Base-by-base conservation (phyloP, 805 yeast species). In the Candida argentea region DNA sequence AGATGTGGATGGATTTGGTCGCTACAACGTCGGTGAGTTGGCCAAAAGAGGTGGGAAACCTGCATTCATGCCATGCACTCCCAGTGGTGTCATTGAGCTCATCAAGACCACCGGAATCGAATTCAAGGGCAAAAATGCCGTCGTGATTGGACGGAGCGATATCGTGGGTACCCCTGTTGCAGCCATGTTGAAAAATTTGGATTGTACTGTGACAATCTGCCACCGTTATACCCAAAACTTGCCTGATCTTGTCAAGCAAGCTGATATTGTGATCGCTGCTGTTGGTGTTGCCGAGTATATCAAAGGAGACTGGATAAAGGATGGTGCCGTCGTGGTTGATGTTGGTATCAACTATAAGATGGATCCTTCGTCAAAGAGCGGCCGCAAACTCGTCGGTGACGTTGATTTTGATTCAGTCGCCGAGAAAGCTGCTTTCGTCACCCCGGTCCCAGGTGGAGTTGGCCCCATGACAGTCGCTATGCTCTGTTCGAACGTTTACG, bases 401-500 rank as follows among this genome's bases (percentile, higher is more conserved):
- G 95, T 85, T 24, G 95, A 87, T 45, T 89, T 66, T 46, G 80
- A 64, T 30, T 60, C 75, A 17, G 87, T 84, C 30, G 55, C 65
- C 32, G 51, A 61, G 28, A 67, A 65, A 30, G 91, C 87, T 3
- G 58, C 76, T 8, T 71, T 67, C 42, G 70, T 91, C 37, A 87
- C 97, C 5, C 98, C 98, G 11, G 98, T 89, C 31, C 98, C 98
- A 18, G 97, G 97, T 50, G 97, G 97, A 44, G 97, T 89, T 37
- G 98, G 98, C 22, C 98, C 98, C 39, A 89, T 89, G 97, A 89
- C 98, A 16, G 96, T 89, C 26, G 95, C 95, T 22, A 86, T 87
- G 95, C 72, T 89, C 35, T 70, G 87, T 37, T 71, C 79, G 39
- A 89, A 91, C 48, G 89, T 89, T 7, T 64, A 76, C 33, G 67